Percentiles rank a stretch among this genome's conserved stretches.
These are phyloP conservation scores for Colletotrichum agaves DNA, from an alignment of 2,329 filamentous ascomycete genomes.

Conservation along the genomic window DNA sequence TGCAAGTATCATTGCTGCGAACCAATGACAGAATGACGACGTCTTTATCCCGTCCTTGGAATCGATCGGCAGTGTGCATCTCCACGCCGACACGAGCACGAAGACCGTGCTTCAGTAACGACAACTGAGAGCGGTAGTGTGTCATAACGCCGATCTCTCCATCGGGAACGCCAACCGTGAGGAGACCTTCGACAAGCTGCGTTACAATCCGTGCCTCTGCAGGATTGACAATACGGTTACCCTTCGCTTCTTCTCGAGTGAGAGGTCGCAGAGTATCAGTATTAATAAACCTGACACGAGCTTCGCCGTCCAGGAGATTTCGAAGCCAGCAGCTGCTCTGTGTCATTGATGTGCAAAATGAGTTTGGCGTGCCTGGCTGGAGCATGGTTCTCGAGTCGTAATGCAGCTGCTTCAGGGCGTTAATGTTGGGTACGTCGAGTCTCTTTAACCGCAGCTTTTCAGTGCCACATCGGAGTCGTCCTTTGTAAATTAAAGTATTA, in stretches of 20 bases:
- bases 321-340: slow-evolving; percentile 77
- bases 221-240: slow-evolving; percentile 88
- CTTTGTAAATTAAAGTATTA: slow-evolving; percentile 93
- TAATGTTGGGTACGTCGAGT: slow-evolving; percentile 74
- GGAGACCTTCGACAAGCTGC: slow-evolving; percentile 83
- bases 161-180: slow-evolving; percentile 79
- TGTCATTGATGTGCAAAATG: slow-evolving; percentile 65
- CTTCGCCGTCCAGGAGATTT: slow-evolving; percentile 74
- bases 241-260: slow-evolving; percentile 78
- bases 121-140: slow-evolving; percentile 93
- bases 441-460: slow-evolving; percentile 76
- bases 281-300: slow-evolving; percentile 87
- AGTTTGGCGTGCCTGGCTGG: slow-evolving; percentile 52
- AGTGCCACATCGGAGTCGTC: slow-evolving; percentile 88
- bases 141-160: slow-evolving; percentile 93
- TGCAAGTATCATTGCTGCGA: slow-evolving; percentile 82
- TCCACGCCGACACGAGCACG: slow-evolving; percentile 74
- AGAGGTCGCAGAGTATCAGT: slow-evolving; percentile 78
- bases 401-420: slow-evolving; percentile 69
- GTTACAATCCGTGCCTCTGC: slow-evolving; percentile 82
- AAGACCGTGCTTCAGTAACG: slow-evolving; percentile 80
- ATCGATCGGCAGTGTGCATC: slow-evolving; percentile 96
- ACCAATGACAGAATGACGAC: slow-evolving; percentile 89
- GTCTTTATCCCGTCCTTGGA: slow-evolving; percentile 96
- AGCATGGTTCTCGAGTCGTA: slow-evolving; percentile 61